Percentiles rank a stretch among this genome's conserved stretches.
Evolutionary conservation across 2,329 filamentous ascomycete species (phyloP).

Genomic region (Pezicula neosporulosa): DNA sequence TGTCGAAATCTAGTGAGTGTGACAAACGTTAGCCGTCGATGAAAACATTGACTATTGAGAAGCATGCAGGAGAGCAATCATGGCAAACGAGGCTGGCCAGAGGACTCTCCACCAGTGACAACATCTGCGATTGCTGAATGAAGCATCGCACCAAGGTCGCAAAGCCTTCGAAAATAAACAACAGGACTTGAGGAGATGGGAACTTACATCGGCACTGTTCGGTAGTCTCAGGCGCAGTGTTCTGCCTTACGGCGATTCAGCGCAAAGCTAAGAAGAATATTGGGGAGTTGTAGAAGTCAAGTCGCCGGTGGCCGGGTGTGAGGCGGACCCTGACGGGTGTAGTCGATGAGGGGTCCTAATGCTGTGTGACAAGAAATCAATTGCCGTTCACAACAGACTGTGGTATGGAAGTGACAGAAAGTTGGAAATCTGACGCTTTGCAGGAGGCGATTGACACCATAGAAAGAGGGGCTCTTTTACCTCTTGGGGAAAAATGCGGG

Average conservation of each 20-base stretch:
- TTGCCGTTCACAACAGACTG: background rate
- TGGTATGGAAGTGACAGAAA: background rate
- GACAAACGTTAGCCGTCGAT: constrained; percentile 25
- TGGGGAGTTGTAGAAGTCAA: no score
- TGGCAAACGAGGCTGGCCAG: constrained; percentile 3
- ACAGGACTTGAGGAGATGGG: background rate
- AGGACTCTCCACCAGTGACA: no score
- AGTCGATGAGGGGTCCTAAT: background rate
- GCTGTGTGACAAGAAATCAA: constrained; percentile 1
- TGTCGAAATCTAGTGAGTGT: constrained; percentile 17
- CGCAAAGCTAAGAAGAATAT: background rate
- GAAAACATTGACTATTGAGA: background rate
- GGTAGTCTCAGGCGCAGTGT: background rate
- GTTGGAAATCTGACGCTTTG: background rate
- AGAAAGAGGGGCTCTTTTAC: background rate
- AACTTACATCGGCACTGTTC: background rate
- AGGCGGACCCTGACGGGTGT: background rate
- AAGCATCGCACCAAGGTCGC: no score
- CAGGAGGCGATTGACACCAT: background rate
- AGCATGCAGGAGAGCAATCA: constrained; percentile 10
- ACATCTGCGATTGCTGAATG: background rate
- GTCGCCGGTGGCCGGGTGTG: no score
- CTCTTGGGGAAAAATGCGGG: no score
- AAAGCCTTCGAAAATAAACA: background rate
- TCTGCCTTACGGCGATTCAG: background rate